phyloP scores from a whole-genome alignment of 2,329 filamentous ascomycete species.

The Botryotinia convoluta region DNA sequence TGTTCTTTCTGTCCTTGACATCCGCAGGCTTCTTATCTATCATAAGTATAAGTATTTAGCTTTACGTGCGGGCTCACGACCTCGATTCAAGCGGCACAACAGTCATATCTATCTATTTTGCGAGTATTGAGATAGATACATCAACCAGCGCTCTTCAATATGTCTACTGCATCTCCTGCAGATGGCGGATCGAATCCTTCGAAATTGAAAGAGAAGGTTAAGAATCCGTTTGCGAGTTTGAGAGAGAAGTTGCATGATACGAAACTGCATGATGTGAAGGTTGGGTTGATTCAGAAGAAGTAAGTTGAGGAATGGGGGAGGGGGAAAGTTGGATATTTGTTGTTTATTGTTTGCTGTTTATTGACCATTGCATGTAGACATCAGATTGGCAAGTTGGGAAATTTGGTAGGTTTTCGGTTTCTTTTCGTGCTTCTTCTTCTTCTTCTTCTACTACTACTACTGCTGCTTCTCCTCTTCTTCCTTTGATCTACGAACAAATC shows the following conservation, averaged over 20 bases:
- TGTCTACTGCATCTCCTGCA: conserved; percentile 31
- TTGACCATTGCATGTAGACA: conserved; percentile 41
- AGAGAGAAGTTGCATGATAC: conserved; percentile 53
- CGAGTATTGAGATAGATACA: neutral
- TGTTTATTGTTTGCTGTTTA: neutral
- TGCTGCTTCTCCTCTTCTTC: neutral
- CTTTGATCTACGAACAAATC: neutral
- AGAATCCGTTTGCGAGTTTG: conserved; percentile 47
- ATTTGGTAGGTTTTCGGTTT: conserved; percentile 48
- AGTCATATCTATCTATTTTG: neutral
- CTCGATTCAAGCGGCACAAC: neutral
- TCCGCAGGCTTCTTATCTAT: too few species aligned
- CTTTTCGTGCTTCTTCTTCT: neutral
- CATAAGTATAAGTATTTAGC: too few species aligned
- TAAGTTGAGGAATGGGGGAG: conserved; percentile 34
- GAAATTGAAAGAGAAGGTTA: conserved; percentile 46
- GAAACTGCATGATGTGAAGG: conserved; percentile 56
- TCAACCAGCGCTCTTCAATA: conserved; percentile 13
- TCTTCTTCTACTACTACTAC: neutral
- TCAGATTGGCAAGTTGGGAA: conserved; percentile 61
- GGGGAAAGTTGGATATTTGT: neutral
- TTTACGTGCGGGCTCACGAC: neutral
- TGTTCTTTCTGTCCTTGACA: neutral
- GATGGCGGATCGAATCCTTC: conserved; percentile 35
- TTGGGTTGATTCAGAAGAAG: conserved; percentile 59